Base-by-base conservation (phyloP, 2,329 filamentous ascomycete genomes). In the Penicillium sp. region DNA sequence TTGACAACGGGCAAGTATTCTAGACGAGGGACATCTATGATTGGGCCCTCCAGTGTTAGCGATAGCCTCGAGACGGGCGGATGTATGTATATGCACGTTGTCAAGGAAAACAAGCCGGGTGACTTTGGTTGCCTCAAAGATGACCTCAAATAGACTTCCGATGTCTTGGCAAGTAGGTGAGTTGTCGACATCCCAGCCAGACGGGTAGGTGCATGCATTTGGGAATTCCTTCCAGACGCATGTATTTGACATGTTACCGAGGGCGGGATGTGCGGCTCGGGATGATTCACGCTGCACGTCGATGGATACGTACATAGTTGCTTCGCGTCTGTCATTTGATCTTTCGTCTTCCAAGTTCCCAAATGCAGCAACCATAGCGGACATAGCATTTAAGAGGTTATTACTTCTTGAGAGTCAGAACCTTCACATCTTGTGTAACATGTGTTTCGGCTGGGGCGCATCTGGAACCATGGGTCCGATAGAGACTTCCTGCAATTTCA, bases 1-100 rank as follows among this genome's bases (percentile, higher is more conserved):
- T 41, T 2, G 9, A 25, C 16, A 46, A 12, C 9, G 33, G 28
- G 39, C 30, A 34, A 19, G 7, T n/a, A 11, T 38, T 39, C 18
- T 25, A 39, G 37, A 42, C 39, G 35, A 34, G 46, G 29, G 46
- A 39, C 30, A 37, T 34, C 41, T 49, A 38, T 14, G 27, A 27
- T 28, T 8, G 6, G 12, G 12, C 18, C 18, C 25, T 13, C n/a
- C n/a, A n/a, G 16, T 27, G n/a, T 33, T 18, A 37, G n/a, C 28
- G 33, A 37, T 31, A 14, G 12, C 2, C 18, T 19, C 4, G 14
- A 46, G 34, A 13, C n/a, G 16, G 33, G 18, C 27, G n/a, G n/a
- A n/a, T 33, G 25, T 18, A 25, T 14, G 11, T 16, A 30, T 14
- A 29, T 47, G 30, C 22, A 35, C 10, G 30, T 18, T 18, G 16